A percentile compares a stretch with the other conserved stretches of the same genome.
These are phyloP conservation scores for Collybia sordida DNA, from an alignment of 768 basidiomycete species.

Conservation along the genomic window DNA sequence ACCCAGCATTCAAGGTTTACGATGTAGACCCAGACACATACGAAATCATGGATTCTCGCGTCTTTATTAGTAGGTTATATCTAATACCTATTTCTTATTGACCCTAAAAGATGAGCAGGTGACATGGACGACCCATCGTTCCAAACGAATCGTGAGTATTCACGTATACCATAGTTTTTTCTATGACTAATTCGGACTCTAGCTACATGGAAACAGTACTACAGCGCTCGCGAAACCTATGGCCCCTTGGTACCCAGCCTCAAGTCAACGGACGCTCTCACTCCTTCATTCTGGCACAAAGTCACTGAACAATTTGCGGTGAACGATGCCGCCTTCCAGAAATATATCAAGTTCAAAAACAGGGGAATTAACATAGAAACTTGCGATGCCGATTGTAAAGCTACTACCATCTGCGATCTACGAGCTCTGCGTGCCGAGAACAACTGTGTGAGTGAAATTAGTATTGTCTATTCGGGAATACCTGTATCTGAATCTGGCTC, in stretches of 20 bases:
- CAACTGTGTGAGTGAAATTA: conserved; percentile 36
- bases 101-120: conserved; percentile 25
- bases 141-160: conserved; percentile 42
- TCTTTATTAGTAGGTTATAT: conserved; percentile 43
- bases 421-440: conserved; percentile 40
- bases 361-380: conserved; percentile 33
- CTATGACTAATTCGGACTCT: conserved; percentile 5
- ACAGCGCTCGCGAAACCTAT: conserved; percentile 56
- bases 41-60: conserved; percentile 59
- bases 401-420: conserved; percentile 40
- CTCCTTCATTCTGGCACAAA: conserved; percentile 59
- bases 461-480: neutral
- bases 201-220: conserved; percentile 55
- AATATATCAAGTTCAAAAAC: conserved; percentile 44
- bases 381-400: conserved; percentile 39
- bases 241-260: conserved; percentile 40
- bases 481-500: neutral
- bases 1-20: conserved; percentile 58
- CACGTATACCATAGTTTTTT: neutral
- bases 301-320: conserved; percentile 52
- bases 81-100: neutral
- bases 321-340: conserved; percentile 44
- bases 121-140: conserved; percentile 41
- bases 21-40: conserved; percentile 68
- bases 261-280: conserved; percentile 36